Conservation (phyloP, 257 asterid species). For the Fraxinus americana region DNA sequence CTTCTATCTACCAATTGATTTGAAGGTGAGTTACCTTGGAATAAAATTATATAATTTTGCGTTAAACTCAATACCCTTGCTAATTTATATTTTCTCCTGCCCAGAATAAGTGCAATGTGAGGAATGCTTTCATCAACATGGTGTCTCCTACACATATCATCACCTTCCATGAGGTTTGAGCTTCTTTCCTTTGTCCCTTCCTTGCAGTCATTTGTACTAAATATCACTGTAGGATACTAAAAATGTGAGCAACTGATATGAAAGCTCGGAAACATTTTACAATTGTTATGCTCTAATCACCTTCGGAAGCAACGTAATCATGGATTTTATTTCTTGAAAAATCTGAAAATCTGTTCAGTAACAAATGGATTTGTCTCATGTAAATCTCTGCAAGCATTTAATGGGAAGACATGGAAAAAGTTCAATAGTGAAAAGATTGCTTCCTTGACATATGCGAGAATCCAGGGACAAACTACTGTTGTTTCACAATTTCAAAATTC, state of each 20-base stretch:
- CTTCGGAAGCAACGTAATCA: not conserved
- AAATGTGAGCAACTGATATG: not conserved
- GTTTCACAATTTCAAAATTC: slow-evolving; percentile 95
- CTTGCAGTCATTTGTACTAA: not conserved
- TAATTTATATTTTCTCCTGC: slow-evolving; percentile 20
- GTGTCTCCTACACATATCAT: slow-evolving; percentile 76
- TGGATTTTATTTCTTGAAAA: not conserved
- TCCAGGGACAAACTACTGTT: slow-evolving; percentile 82
- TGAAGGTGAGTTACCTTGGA: slow-evolving; percentile 56
- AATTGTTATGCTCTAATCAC: not conserved
- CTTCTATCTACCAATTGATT: slow-evolving; percentile 93
- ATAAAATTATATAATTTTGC: not conserved
- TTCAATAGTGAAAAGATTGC: slow-evolving; percentile 96
- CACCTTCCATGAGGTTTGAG: slow-evolving; percentile 80
- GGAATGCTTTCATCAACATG: slow-evolving; percentile 97
- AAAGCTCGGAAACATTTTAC: not conserved
- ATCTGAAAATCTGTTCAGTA: not conserved
- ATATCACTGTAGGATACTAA: not conserved
- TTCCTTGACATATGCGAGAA: slow-evolving; percentile 88
- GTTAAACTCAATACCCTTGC: slow-evolving; percentile 11
- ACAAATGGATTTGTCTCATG: not conserved
- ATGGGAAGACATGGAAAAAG: slow-evolving; percentile 98
- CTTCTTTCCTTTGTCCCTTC: slow-evolving; percentile 9
- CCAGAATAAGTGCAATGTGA: slow-evolving; percentile 98
- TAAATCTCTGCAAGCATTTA: slow-evolving; percentile 57